Base-by-base conservation (phyloP, 2,329 filamentous ascomycete species). In the Coleophoma cylindrospora region DNA sequence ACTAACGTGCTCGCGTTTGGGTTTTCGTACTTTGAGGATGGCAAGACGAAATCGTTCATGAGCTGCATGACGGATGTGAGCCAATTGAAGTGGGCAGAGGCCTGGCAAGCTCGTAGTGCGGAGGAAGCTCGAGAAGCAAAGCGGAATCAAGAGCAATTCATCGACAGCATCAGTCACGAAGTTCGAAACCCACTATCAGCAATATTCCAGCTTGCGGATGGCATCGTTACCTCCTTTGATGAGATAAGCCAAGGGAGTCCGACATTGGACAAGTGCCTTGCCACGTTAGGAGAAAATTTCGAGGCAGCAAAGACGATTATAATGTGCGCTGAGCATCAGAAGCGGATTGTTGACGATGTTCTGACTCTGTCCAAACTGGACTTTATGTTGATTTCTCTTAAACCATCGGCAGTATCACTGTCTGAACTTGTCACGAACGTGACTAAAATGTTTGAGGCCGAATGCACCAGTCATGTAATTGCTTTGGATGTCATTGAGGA, bases 131-230 rank as follows among this genome's bases (percentile, higher is more conserved):
- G 81, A 27, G 77, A 80, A 60, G 79, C 78, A 19, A 81, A 79
- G 60, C 71, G 84, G 3, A 85, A 88, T 62, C 88, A 92, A 63
- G 87, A 91, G 59, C 87, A 87, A 56, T 91, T 91, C 58, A 89
- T 91, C 61, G 87, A 90, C 65, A 88, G 89, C 69, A 79, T 79
- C 1, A 81, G 80, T 14, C 83, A 87, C 62, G 83, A 86, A 62
- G 82, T 87, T 76, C 75, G 84, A 21, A 89, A 89, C 56, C 85
- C 84, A 1, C 69, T 89, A 36, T 83, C 79, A 45, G 85, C 84
- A 1, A 88, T 88, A 17, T 68, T 89, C 34, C 84, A 89, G 63
- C 87, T 84, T 61, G 83, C 83, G 1, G 85, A 89, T 53, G 81
- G 85, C 43, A 86, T 89, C 19, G 74, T 76, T 22, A 73, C 74